Evolutionary conservation across 164 flowering plant species (phyloP), one percentile per base, ranked within the genome.

Genomic region (Annona squamosa): DNA sequence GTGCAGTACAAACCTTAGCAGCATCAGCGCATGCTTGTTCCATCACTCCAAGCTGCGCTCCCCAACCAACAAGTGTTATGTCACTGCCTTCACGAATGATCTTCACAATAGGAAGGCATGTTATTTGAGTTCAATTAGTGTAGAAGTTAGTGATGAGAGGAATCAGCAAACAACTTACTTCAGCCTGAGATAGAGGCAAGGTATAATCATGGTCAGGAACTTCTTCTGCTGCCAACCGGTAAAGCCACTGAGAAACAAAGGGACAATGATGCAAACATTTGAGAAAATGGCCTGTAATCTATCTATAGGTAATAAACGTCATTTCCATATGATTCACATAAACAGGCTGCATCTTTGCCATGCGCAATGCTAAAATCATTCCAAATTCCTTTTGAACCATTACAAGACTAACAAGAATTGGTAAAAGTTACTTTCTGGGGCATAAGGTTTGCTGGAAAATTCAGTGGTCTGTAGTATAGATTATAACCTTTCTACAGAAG

Each of bases 61-160:
- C 99, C 99, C 99, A 95, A 4, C 97, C 98, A 63, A 95, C 97
- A 43, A 95, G 91, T 65, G 99, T 91, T 74, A 95, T 88, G 82
- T 95, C 99, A 74, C 68, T 86, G 43, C 98, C 98, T 79, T 89
- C 84, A 72, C 93, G 86, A 74, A 95, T 83, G 71, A 95, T 92
- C 98, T 93, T 80, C 7, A 48, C 42, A 61, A 48, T 5, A 44
- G 59, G 68, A 42, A 66, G 12, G 45, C 17, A 43, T 66, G 46
- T 66, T 12, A 66, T 42, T 42, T 17, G 43, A 16, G 12, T 13
- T 52, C 13, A 52, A 52, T 9, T 9, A 52, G 59, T 52, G 59
- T 52, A 9, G 59, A 12, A 52, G 9, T 43, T 5, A 12, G 26
- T 64, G 9, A 66, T 66, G n/a, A 66, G 3, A 42, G 68, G 17